A percentile compares a stretch with the other conserved stretches of the same genome.
phyloP scores from a whole-genome alignment of 2,329 filamentous ascomycete species.

The Hymenoscyphus fraxineus region DNA sequence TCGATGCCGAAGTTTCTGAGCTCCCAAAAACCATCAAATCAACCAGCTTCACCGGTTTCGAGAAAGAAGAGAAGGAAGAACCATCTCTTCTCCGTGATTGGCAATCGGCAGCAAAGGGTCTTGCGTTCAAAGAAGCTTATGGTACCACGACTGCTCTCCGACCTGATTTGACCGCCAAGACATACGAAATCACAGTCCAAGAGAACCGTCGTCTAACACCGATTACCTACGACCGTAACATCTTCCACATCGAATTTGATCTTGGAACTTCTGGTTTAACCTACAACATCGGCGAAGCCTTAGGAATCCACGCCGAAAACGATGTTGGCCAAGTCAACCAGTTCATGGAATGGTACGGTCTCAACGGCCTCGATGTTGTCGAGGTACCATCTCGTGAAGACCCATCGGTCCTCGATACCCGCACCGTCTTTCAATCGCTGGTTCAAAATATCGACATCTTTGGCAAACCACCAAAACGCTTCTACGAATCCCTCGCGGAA shows the following conservation, averaged over 20 bases:
- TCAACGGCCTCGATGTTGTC: conserved; percentile 80
- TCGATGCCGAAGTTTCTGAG: conserved; percentile 49
- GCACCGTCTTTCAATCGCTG: conserved; percentile 89
- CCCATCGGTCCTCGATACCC: conserved; percentile 68
- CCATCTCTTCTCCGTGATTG: conserved; percentile 68
- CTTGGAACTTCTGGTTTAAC: conserved; percentile 85
- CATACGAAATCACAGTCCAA: conserved; percentile 82
- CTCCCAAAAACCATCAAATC: conserved; percentile 64
- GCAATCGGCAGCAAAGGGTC: conserved; percentile 79
- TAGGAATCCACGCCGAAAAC: conserved; percentile 95
- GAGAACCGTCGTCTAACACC: conserved; percentile 95
- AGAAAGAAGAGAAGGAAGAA: conserved; percentile 69
- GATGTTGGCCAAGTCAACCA: conserved; percentile 71
- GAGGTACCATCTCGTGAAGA: conserved; percentile 87
- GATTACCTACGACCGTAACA: conserved; percentile 87
- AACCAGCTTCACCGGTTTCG: conserved; percentile 79
- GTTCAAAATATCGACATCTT: conserved; percentile 95
- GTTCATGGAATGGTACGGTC: conserved; percentile 87
- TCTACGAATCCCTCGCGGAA: conserved; percentile 89
- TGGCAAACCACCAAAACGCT: conserved; percentile 92
- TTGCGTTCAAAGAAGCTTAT: conserved; percentile 94
- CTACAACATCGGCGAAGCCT: conserved; percentile 95
- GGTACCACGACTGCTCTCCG: conserved; percentile 69
- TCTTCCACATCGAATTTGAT: conserved; percentile 99
- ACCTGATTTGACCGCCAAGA: conserved; percentile 83